These are phyloP conservation scores for Penicillium sp. DNA, from an alignment of 2,329 filamentous ascomycete species.

Conservation along the genomic window DNA sequence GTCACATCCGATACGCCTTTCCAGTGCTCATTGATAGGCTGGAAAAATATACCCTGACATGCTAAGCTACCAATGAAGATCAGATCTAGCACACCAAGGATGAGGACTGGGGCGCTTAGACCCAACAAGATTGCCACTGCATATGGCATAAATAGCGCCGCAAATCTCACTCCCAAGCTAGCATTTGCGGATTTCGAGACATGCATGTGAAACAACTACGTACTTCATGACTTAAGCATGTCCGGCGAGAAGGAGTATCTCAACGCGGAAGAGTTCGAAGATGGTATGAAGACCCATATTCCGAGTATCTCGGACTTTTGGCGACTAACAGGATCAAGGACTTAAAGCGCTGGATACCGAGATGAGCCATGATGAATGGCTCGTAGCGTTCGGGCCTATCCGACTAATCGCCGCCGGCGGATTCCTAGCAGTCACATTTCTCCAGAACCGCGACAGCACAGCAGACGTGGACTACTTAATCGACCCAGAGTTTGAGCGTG, in stretches of 20 bases:
- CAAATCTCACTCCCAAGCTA: neutral
- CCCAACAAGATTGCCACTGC: neutral
- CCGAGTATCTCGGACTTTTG: neutral
- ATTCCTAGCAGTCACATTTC: constrained; percentile 32
- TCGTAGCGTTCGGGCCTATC: constrained; percentile 35
- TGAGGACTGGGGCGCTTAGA: neutral
- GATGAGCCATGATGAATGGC: constrained; percentile 30
- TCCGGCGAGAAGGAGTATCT: neutral
- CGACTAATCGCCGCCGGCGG: constrained; percentile 31
- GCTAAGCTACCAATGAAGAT: neutral
- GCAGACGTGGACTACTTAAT: constrained; percentile 35
- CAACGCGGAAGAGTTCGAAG: neutral
- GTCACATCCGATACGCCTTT: no score
- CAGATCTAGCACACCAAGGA: neutral
- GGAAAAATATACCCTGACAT: neutral
- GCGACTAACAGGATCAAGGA: neutral
- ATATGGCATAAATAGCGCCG: neutral
- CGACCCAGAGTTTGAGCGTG: constrained; percentile 33
- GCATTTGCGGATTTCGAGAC: neutral
- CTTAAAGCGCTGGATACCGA: constrained; percentile 25
- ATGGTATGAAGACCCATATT: neutral
- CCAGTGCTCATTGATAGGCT: neutral
- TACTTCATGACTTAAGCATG: neutral
- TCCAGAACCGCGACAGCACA: constrained; percentile 33
- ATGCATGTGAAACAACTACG: no score